Evolutionary conservation across 257 asterid genomes (phyloP).

Genomic region (Solanum bukasovii): DNA sequence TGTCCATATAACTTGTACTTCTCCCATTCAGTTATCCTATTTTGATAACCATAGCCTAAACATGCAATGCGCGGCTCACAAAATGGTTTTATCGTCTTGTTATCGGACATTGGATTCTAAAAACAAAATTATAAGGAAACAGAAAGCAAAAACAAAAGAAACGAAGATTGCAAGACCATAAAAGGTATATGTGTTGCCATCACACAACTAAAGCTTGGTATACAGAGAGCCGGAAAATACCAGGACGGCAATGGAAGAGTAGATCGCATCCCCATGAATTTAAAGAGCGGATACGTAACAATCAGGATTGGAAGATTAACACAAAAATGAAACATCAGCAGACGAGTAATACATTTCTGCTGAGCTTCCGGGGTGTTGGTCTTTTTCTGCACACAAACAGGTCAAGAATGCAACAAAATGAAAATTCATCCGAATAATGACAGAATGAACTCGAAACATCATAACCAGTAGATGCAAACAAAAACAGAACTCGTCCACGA

Average conservation of each 20-base stretch:
- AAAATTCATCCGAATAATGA: not conserved
- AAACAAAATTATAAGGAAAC: not conserved
- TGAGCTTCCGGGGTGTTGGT: slow-evolving; percentile 85
- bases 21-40: not conserved
- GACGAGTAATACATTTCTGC: slow-evolving; percentile 75
- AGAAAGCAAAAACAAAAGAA: not conserved
- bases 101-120: not conserved
- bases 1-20: not conserved
- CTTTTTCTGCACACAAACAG: slow-evolving; percentile 53
- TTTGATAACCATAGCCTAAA: not conserved
- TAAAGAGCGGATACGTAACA: slow-evolving; percentile 79
- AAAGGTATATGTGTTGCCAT: not conserved
- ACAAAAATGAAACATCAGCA: slow-evolving; percentile 74
- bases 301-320: slow-evolving; percentile 90
- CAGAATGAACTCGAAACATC: not conserved
- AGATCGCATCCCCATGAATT: slow-evolving; percentile 88
- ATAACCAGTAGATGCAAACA: not conserved
- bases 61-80: not conserved
- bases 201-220: slow-evolving; percentile 21
- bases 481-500: not conserved
- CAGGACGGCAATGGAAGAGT: slow-evolving; percentile 96
- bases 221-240: slow-evolving; percentile 70
- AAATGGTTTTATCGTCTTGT: not conserved
- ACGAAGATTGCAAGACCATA: not conserved
- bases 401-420: not conserved